These are phyloP conservation scores for Fusarium multiceps DNA, from an alignment of 2,329 filamentous ascomycete species.

Conservation along the genomic window DNA sequence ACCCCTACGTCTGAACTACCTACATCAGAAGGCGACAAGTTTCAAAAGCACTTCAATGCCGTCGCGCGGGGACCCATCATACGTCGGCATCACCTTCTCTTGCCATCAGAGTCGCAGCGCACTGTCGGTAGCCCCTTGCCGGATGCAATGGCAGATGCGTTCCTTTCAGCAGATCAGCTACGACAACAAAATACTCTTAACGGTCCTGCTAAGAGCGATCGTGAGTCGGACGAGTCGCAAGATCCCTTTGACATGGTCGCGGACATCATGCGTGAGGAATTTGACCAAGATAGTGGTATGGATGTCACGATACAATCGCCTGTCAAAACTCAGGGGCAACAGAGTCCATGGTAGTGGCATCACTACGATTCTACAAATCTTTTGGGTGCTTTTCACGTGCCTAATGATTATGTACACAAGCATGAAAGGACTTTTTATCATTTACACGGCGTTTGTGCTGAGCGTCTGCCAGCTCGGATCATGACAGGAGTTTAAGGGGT, in stretches of 20 bases:
- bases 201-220: constrained; percentile 19
- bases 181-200: constrained; percentile 11
- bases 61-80: constrained; percentile 52
- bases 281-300: neutral
- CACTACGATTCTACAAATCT: neutral
- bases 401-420: neutral
- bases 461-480: constrained; percentile 4
- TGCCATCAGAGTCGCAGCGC: constrained; percentile 57
- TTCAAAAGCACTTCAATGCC: constrained; percentile 60
- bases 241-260: constrained; percentile 53
- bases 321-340: constrained; percentile 34
- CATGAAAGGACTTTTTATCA: neutral
- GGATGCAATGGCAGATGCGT: constrained; percentile 44
- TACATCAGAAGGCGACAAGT: constrained; percentile 52
- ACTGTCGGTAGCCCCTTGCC: constrained; percentile 40
- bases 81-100: constrained; percentile 46
- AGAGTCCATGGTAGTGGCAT: constrained; percentile 45
- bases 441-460: neutral
- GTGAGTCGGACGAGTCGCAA: constrained; percentile 39
- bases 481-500: constrained; percentile 27
- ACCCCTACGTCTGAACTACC: constrained; percentile 50
- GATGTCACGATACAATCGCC: constrained; percentile 6
- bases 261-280: constrained; percentile 45
- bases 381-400: neutral
- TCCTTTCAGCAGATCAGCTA: constrained; percentile 42